phyloP scores from a whole-genome alignment of 177 flowering plant species.

The Tripterygium wilfordii region DNA sequence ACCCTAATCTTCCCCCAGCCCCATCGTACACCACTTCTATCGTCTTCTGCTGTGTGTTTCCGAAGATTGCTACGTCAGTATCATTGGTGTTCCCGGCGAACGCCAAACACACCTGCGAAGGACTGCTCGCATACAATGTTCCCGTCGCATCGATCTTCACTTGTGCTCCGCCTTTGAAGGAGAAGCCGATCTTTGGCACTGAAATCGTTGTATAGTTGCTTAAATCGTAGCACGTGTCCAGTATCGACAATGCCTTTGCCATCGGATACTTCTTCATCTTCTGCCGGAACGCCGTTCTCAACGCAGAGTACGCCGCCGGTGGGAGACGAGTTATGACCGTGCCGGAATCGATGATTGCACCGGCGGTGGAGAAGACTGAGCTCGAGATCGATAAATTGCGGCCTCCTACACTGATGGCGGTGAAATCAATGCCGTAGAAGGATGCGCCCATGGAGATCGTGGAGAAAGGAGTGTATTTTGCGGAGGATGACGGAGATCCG shows the following conservation, averaged over 20 bases:
- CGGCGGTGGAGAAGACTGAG: constrained; percentile 17
- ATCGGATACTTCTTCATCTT: constrained; percentile 32
- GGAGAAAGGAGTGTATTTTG: constrained; percentile 25
- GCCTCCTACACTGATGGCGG: constrained; percentile 37
- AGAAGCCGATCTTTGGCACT: constrained; percentile 29
- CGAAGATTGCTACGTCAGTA: constrained; percentile 22
- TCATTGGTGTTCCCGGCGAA: constrained; percentile 37
- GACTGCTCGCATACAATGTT: constrained; percentile 11
- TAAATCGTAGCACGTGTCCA: constrained; percentile 56
- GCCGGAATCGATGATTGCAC: constrained; percentile 52
- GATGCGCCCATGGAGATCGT: constrained; percentile 8
- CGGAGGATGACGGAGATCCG: neutral
- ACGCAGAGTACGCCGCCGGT: constrained; percentile 32
- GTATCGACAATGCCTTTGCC: constrained; percentile 19
- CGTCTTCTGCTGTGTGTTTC: constrained; percentile 49
- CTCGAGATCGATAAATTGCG: constrained; percentile 14
- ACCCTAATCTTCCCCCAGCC: constrained; percentile 38
- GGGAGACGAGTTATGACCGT: constrained; percentile 56
- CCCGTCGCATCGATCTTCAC: constrained; percentile 21
- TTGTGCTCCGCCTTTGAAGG: constrained; percentile 22
- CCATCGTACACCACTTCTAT: constrained; percentile 47
- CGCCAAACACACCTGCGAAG: constrained; percentile 37
- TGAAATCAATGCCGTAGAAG: constrained; percentile 32
- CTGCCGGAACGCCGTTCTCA: constrained; percentile 25
- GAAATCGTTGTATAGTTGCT: constrained; percentile 10